Evolutionary conservation across 2,329 filamentous ascomycete species (phyloP).

Genomic region (Herpotrichia juniperi): DNA sequence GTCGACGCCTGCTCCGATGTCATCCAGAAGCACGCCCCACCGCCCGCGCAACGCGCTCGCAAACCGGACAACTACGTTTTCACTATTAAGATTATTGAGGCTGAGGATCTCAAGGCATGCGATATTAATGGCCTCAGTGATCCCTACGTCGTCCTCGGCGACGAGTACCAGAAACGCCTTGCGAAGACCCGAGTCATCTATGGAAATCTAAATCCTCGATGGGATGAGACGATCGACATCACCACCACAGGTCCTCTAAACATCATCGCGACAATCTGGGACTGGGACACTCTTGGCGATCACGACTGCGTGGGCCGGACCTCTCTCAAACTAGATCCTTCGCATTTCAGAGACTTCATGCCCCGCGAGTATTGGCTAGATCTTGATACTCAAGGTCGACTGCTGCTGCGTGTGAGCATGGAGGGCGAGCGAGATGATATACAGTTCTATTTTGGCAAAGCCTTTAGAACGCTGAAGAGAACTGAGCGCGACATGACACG

Average conservation of each 20-base stretch:
- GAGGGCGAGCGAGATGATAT: slow-evolving; percentile 98
- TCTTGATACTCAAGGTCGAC: slow-evolving; percentile 89
- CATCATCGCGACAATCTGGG: slow-evolving; percentile 96
- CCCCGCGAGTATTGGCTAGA: slow-evolving; percentile 98
- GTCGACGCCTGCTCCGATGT: slow-evolving; percentile 88
- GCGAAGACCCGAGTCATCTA: slow-evolving; percentile 94
- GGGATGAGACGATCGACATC: slow-evolving; percentile 97
- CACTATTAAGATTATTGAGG: slow-evolving; percentile 98
- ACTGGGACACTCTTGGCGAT: slow-evolving; percentile 95
- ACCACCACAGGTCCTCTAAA: slow-evolving; percentile 91
- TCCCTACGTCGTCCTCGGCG: slow-evolving; percentile 94
- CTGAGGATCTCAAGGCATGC: slow-evolving; percentile 96
- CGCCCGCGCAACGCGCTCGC: slow-evolving; percentile 69
- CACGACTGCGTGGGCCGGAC: slow-evolving; percentile 97
- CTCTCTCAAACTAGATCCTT: slow-evolving; percentile 97
- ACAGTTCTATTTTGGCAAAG: slow-evolving; percentile 97
- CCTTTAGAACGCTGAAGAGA: slow-evolving; percentile 91
- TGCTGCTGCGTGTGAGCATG: slow-evolving; percentile 94
- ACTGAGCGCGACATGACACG: slow-evolving; percentile 98
- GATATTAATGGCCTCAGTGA: slow-evolving; percentile 94
- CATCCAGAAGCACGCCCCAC: slow-evolving; percentile 75
- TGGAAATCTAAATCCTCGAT: slow-evolving; percentile 87
- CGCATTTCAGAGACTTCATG: slow-evolving; percentile 94
- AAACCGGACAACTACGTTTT: slow-evolving; percentile 91
- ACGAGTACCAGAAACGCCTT: slow-evolving; percentile 96